Percentiles rank a stretch among this genome's conserved stretches.
phyloP scores from a whole-genome alignment of 2,329 filamentous ascomycete species.

The Fusarium sp. region DNA sequence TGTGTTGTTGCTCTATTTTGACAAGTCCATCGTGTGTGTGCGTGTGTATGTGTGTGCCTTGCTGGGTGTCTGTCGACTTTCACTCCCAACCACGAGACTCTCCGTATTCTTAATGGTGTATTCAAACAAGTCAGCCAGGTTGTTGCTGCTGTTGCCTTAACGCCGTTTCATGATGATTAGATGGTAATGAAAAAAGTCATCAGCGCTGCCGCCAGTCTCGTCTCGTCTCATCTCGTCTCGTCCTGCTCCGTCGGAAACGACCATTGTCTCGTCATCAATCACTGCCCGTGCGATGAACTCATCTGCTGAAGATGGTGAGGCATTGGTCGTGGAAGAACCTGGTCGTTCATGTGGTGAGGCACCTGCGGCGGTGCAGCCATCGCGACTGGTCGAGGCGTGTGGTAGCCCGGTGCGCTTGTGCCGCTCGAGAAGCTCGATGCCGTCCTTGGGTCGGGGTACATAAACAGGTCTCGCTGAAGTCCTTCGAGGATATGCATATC shows the following conservation, averaged over 20 bases:
- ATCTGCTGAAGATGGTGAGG: conserved; percentile 44
- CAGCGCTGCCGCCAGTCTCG: conserved; percentile 9
- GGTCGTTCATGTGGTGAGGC: conserved; percentile 38
- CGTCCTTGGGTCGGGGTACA: conserved; percentile 44
- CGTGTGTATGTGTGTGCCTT: background rate
- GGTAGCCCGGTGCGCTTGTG: conserved; percentile 46
- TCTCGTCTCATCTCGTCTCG: background rate
- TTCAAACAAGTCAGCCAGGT: conserved; percentile 21
- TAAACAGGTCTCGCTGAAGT: conserved; percentile 61
- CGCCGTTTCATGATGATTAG: conserved; percentile 40
- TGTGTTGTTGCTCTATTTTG: conserved; percentile 27
- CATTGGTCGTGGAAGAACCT: conserved; percentile 41
- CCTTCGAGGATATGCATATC: conserved; percentile 81
- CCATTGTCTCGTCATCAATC: conserved; percentile 14
- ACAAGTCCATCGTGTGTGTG: conserved; percentile 15
- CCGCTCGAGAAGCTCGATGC: conserved; percentile 60
- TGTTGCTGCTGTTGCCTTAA: conserved; percentile 20
- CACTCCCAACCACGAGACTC: conserved; percentile 21
- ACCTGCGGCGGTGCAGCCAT: conserved; percentile 44
- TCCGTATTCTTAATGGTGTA: conserved; percentile 25
- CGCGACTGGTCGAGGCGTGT: conserved; percentile 39
- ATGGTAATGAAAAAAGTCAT: conserved; percentile 32
- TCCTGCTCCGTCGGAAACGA: background rate
- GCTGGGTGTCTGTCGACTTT: conserved; percentile 9
- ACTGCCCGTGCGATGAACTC: conserved; percentile 37